Evolutionary conservation across 1,284 basidiomycete species (phyloP).

Genomic region (Inonotus obliquus): DNA sequence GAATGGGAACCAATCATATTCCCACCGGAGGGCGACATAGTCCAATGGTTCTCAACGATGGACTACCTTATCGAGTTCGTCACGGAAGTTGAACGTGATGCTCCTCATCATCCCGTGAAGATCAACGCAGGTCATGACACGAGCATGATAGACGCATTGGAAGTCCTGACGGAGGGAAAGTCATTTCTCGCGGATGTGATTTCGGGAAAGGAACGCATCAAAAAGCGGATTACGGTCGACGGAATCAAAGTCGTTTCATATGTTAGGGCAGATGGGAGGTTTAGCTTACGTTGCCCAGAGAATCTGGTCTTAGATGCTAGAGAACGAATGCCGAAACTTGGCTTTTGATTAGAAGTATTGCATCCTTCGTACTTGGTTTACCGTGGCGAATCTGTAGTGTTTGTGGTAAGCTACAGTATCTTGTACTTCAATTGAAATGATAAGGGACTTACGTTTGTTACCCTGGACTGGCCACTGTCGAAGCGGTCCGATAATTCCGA

Average conservation of each 20-base stretch:
- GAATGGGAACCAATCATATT: constrained; percentile 51
- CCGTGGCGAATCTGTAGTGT: not conserved
- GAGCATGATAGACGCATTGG: constrained; percentile 37
- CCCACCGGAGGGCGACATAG: constrained; percentile 45
- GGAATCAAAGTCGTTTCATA: constrained; percentile 41
- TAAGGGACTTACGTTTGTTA: too few relatives aligned
- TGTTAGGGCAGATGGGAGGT: constrained; percentile 37
- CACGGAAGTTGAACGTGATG: constrained; percentile 17
- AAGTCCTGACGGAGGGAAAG: constrained; percentile 38
- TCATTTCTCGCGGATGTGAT: constrained; percentile 45
- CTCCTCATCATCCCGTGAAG: constrained; percentile 28
- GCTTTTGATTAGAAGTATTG: not conserved
- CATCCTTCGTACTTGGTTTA: not conserved
- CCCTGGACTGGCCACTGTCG: too few relatives aligned
- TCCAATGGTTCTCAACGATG: constrained; percentile 42
- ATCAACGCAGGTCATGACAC: constrained; percentile 49
- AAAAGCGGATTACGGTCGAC: constrained; percentile 29
- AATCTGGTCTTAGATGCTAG: constrained; percentile 39
- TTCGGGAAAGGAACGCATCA: constrained; percentile 35
- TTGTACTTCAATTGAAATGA: not conserved
- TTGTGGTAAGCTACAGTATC: not conserved
- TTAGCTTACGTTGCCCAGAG: constrained; percentile 47
- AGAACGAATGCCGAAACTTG: not conserved
- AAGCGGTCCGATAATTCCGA: too few relatives aligned
- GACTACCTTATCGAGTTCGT: constrained; percentile 40